A percentile compares a stretch with the other conserved stretches of the same genome.
These are phyloP conservation scores for Mallotus nudiflorus DNA, from an alignment of 345 rosid species.

Conservation along the genomic window DNA sequence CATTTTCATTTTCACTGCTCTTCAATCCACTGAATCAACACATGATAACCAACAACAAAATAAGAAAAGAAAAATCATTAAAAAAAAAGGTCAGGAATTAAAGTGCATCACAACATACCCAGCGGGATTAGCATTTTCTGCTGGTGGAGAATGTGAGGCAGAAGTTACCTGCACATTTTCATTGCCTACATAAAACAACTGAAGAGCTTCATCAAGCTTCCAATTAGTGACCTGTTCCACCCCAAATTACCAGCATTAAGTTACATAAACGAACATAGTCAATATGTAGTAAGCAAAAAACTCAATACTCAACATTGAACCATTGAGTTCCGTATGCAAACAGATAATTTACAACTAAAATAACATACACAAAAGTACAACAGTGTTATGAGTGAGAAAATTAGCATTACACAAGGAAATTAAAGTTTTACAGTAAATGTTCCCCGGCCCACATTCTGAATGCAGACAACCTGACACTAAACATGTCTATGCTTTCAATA, in stretches of 20 bases:
- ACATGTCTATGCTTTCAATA: neutral
- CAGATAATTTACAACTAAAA: neutral
- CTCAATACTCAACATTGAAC: neutral
- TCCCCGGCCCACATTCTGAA: neutral
- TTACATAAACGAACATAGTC: neutral
- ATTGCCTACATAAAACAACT: constrained; percentile 85
- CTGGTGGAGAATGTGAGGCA: constrained; percentile 43
- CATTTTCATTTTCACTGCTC: constrained; percentile 36
- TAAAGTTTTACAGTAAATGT: neutral
- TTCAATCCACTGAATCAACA: constrained; percentile 40
- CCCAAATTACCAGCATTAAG: constrained; percentile 13
- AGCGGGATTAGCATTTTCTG: constrained; percentile 25
- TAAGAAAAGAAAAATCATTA: constrained; percentile 2
- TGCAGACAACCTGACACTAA: neutral
- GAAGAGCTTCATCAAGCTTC: constrained; percentile 96
- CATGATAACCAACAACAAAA: constrained; percentile 21
- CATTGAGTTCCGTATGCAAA: neutral
- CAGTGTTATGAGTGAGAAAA: neutral
- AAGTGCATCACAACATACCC: constrained; percentile 38
- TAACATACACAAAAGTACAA: neutral
- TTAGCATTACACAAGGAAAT: neutral
- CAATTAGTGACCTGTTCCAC: constrained; percentile 82
- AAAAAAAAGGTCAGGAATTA: neutral
- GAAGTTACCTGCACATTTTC: constrained; percentile 52
- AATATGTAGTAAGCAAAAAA: neutral